Base-by-base conservation (phyloP, 1,139 yeast species). In the Hemisphaericaspora subhashii region DNA sequence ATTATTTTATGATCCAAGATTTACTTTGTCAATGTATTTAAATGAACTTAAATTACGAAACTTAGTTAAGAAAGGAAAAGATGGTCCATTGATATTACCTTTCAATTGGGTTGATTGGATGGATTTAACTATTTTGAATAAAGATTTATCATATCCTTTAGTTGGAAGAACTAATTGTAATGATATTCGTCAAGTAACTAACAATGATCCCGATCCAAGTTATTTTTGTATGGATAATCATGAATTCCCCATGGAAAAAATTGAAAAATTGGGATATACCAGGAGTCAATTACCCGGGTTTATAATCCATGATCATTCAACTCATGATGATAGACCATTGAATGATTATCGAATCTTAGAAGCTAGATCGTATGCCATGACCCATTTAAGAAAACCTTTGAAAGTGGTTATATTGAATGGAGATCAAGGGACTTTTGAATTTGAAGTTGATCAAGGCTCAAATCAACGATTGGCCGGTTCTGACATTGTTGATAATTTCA, bases 1-100 rank as follows among this genome's bases (percentile, higher is more conserved):
- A 5, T 31, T 47, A 33, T 45, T 38, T 28, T 47, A 40, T 46
- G 81, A 77, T 44, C 78, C 79, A 2, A 55, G 81, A 30, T 66
- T 76, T 49, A 74, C 80, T 7, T 47, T 74, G 31, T 66, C 71
- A 1, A 57, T 74, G 11, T 74, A 74, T 53, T 55, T 64, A 34
- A 57, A 66, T 40, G 55, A 62, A 39, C 42, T 67, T n/a, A 51
- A 53, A 14, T 36, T 42, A 12, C 45, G 50, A 31, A 39, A 35
- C 18, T 39, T 54, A 28, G 3, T 18, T 13, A 27, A n/a, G n/a
- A 13, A 13, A n/a, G 29, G 24, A 13, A 21, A 18, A 24, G 25
- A 24, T 21, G 36, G 24, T 2, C 18, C 21, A 2, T 35, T 42
- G 8, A 36, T 35, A 5, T 39, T 62, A 25, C 83, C 84, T 37